Evolutionary conservation across 495 filamentous ascomycete species (phyloP).

Genomic region (Chaetomidium leptoderma): DNA sequence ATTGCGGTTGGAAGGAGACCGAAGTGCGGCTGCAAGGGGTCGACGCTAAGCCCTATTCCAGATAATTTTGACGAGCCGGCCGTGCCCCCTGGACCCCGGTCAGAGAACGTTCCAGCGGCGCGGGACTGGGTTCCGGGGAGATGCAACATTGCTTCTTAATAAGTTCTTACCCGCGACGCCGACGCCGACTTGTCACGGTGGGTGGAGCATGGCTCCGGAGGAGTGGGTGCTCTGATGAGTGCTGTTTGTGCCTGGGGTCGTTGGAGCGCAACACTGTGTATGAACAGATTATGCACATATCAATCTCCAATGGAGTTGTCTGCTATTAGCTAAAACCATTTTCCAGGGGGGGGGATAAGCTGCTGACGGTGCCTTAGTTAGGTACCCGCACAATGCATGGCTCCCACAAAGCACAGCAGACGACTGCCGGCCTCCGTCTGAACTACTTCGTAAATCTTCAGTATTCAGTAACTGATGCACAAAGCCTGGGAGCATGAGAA

Average conservation of each 20-base stretch:
- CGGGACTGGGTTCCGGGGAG: slow-evolving; percentile 2
- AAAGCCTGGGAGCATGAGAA: neutral
- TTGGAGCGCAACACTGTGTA: no score
- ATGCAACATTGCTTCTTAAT: no score
- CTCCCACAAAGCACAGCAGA: no score
- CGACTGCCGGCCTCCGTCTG: no score
- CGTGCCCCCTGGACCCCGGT: slow-evolving; percentile 1
- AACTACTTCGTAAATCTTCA: no score
- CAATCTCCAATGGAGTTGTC: no score
- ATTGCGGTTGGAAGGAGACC: neutral
- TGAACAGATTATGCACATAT: no score
- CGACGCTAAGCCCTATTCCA: slow-evolving; percentile 44
- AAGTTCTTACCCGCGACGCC: neutral
- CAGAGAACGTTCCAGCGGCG: slow-evolving; percentile 1
- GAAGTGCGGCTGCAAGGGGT: slow-evolving; percentile 14
- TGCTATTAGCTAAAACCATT: no score
- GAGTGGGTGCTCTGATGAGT: neutral
- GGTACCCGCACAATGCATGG: no score
- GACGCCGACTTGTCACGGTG: neutral
- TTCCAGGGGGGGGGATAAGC: no score
- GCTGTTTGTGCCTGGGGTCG: no score
- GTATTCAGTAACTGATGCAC: neutral
- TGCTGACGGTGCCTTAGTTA: no score
- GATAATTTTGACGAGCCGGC: slow-evolving; percentile 43
- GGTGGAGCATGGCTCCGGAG: neutral